Conservation (phyloP, 148 eudicot species). For the Diospyros kaki region DNA sequence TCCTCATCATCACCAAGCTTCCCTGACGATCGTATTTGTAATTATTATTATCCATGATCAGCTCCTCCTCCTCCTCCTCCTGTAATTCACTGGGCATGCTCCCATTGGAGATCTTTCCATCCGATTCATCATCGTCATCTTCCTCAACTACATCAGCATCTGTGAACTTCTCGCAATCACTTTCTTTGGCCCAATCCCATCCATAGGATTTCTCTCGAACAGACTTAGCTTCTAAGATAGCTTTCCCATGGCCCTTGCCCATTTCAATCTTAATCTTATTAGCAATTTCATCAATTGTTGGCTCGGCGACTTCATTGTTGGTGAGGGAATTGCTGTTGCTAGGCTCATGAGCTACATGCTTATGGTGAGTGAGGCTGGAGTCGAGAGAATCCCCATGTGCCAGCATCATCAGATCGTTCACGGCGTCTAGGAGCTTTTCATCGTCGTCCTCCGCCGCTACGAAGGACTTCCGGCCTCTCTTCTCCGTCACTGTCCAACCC, state of each 20-base stretch:
- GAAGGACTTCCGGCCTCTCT: constrained; percentile 26
- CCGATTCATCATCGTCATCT: neutral
- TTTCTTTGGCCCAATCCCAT: neutral
- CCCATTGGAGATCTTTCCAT: neutral
- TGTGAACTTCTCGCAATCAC: neutral
- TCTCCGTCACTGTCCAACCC: constrained; percentile 28
- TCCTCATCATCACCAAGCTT: neutral
- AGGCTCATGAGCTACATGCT: neutral
- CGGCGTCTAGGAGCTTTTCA: constrained; percentile 23
- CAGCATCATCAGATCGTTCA: constrained; percentile 19
- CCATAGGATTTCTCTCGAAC: neutral
- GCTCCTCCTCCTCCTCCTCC: neutral
- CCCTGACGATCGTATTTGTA: neutral
- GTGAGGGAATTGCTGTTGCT: constrained; percentile 2
- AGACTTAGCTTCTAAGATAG: neutral
- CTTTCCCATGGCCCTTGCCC: constrained; percentile 4
- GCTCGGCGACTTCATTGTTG: neutral
- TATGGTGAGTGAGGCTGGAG: neutral
- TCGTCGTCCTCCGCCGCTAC: constrained; percentile 5
- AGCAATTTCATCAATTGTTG: constrained; percentile 2
- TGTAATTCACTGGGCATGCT: neutral
- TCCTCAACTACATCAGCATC: neutral
- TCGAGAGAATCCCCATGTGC: constrained; percentile 16
- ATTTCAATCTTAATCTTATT: no score
- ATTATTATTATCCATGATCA: neutral